These are phyloP conservation scores for Miamiensis avidus DNA, from an alignment of 169 alveolate genomes.

Conservation along the genomic window DNA sequence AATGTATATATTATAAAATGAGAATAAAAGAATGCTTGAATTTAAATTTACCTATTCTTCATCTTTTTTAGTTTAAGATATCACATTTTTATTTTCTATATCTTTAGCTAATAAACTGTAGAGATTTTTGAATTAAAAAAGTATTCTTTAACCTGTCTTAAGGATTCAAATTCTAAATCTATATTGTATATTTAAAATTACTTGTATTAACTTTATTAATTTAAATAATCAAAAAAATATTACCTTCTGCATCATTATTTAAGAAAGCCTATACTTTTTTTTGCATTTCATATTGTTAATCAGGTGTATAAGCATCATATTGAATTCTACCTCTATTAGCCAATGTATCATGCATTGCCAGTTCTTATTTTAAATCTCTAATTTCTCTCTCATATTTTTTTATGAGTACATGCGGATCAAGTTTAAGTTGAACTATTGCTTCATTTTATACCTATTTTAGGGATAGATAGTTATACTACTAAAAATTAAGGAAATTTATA, in stretches of 20 bases:
- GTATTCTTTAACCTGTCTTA: slow-evolving; percentile 83
- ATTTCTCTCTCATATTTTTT: slow-evolving; percentile 91
- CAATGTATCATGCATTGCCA: slow-evolving; percentile 93
- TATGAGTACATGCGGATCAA: slow-evolving; percentile 80
- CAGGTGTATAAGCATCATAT: slow-evolving; percentile 91
- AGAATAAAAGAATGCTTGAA: too few relatives aligned
- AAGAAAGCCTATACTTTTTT: slow-evolving; percentile 70
- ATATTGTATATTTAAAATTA: too few relatives aligned
- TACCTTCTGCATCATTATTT: slow-evolving; percentile 83
- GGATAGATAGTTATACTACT: not conserved
- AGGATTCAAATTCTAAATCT: slow-evolving; percentile 75
- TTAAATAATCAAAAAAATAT: too few relatives aligned
- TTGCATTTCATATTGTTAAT: slow-evolving; percentile 72
- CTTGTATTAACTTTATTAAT: too few relatives aligned
- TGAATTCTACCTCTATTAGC: slow-evolving; percentile 87
- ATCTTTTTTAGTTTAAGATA: slow-evolving; percentile 25
- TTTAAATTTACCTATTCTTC: slow-evolving; percentile 39
- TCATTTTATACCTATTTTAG: slow-evolving; percentile 79
- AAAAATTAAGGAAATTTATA: slow-evolving; percentile 7
- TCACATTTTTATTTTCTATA: slow-evolving; percentile 49
- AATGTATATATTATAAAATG: too few relatives aligned
- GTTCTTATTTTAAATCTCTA: slow-evolving; percentile 90
- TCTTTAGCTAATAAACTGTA: slow-evolving; percentile 70
- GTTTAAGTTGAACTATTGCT: slow-evolving; percentile 64
- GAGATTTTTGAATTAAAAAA: slow-evolving; percentile 73